These are phyloP conservation scores for Camellia oleifera DNA, from an alignment of 179 eudicot species.

Conservation along the genomic window DNA sequence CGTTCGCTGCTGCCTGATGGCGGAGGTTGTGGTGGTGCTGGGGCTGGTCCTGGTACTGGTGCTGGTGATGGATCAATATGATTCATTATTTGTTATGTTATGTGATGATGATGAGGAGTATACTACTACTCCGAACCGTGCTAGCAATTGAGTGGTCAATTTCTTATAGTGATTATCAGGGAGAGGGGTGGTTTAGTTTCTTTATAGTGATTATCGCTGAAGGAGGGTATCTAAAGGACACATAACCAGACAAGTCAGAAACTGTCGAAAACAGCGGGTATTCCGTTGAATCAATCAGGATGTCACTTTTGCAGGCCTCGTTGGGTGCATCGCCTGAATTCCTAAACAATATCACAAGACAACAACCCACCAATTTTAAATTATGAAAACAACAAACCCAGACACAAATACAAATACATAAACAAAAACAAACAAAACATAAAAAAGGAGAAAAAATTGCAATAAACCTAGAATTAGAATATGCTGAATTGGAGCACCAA, in stretches of 20 bases:
- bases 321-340: conserved; percentile 11
- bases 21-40: background rate
- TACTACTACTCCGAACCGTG: background rate
- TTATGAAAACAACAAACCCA: too few relatives aligned
- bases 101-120: too few relatives aligned
- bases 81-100: background rate
- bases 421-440: too few relatives aligned
- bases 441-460: too few relatives aligned
- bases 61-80: background rate
- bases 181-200: too few relatives aligned
- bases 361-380: background rate
- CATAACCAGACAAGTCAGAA: conserved; percentile 8
- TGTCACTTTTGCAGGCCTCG: conserved; percentile 21
- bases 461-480: too few relatives aligned
- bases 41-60: background rate
- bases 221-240: background rate
- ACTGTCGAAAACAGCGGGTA: background rate
- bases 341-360: background rate
- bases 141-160: background rate
- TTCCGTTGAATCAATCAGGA: conserved; percentile 8
- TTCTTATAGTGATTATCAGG: background rate
- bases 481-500: too few relatives aligned
- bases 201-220: background rate
- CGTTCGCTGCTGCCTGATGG: background rate
- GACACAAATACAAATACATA: too few relatives aligned